Percentiles rank a stretch among this genome's conserved stretches.
Evolutionary conservation across 345 rosid genomes (phyloP).

Genomic region (Dipteronia sinensis): DNA sequence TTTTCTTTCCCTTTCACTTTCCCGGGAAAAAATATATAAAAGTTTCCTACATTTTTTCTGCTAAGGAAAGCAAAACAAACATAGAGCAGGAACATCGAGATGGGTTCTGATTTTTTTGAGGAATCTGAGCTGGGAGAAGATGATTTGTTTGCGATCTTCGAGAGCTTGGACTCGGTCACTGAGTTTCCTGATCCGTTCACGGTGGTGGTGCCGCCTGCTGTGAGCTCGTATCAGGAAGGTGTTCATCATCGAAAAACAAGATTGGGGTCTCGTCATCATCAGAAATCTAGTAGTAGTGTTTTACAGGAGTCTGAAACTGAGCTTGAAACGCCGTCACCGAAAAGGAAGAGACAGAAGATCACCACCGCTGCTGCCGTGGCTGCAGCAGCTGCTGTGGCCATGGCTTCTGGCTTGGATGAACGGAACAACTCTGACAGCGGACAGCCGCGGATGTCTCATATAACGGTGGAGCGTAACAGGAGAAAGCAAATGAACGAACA

Average conservation of each 20-base stretch:
- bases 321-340: conserved; percentile 38
- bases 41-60: background rate
- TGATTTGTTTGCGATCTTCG: conserved; percentile 77
- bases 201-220: conserved; percentile 19
- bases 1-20: conserved; percentile 10
- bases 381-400: background rate
- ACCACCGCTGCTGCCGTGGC: no score
- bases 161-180: conserved; percentile 60
- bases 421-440: conserved; percentile 56
- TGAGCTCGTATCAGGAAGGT: conserved; percentile 8
- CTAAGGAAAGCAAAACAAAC: conserved; percentile 6
- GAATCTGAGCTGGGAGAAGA: conserved; percentile 63
- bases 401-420: conserved; percentile 26
- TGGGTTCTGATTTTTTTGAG: conserved; percentile 56
- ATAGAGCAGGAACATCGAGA: conserved; percentile 7
- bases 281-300: conserved; percentile 31
- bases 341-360: conserved; percentile 48
- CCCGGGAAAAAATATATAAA: conserved; percentile 3
- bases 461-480: conserved; percentile 94
- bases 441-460: conserved; percentile 76
- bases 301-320: conserved; percentile 48
- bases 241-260: conserved; percentile 7
- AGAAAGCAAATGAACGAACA: conserved; percentile 98
- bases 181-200: conserved; percentile 48
- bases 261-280: conserved; percentile 33